Evolutionary conservation across 2,329 filamentous ascomycete genomes (phyloP).

Genomic region (Fusarium verrucosum): DNA sequence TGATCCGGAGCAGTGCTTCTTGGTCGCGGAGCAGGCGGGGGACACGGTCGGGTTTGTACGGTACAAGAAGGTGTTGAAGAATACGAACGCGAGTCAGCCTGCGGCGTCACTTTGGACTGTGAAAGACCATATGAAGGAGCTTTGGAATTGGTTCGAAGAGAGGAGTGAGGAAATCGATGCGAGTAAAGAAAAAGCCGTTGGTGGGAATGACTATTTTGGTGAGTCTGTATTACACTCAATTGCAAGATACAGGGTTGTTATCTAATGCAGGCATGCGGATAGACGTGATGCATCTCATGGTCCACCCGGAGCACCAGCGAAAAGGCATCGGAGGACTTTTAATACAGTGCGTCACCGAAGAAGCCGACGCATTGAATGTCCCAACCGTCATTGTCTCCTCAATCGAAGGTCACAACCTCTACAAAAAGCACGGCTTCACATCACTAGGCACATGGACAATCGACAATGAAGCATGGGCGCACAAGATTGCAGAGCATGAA

Average conservation of each 20-base stretch:
- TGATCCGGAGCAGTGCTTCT: constrained; percentile 22
- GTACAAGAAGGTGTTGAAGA: constrained; percentile 13
- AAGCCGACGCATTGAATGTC: constrained; percentile 23
- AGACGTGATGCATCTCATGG: constrained; percentile 41
- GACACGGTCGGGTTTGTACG: constrained; percentile 32
- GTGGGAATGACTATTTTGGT: constrained; percentile 32
- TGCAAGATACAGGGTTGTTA: background rate
- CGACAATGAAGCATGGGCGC: constrained; percentile 36
- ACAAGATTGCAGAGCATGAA: constrained; percentile 22
- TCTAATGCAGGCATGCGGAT: background rate
- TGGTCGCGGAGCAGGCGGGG: constrained; percentile 31
- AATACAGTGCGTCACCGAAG: constrained; percentile 20
- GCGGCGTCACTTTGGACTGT: constrained; percentile 6
- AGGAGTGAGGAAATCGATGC: constrained; percentile 32
- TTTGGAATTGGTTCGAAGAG: constrained; percentile 34
- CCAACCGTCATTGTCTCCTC: constrained; percentile 33
- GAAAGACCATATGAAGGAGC: constrained; percentile 33
- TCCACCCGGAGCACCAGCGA: constrained; percentile 36
- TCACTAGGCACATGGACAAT: constrained; percentile 30
- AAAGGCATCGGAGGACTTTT: constrained; percentile 34
- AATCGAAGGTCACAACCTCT: constrained; percentile 27
- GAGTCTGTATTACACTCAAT: constrained; percentile 5
- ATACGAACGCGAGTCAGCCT: constrained; percentile 2
- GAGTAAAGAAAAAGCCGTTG: constrained; percentile 22
- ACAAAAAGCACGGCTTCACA: constrained; percentile 28